phyloP scores from a whole-genome alignment of 345 rosid species.

The Brassica nigra region DNA sequence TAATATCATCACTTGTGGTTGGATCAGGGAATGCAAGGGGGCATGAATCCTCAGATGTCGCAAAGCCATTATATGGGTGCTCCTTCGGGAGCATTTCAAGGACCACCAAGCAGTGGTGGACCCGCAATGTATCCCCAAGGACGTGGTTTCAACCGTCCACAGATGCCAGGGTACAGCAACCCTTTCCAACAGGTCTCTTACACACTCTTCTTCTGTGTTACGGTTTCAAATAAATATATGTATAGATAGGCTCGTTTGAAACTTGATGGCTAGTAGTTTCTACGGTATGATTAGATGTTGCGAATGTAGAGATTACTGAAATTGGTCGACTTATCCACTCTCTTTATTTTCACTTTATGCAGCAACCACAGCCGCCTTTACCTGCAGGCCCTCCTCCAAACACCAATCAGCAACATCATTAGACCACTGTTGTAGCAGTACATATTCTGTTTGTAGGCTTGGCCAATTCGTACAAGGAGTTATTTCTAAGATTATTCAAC shows the following conservation, averaged over 20 bases:
- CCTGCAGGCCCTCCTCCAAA: conserved; percentile 42
- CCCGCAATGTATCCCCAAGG: conserved; percentile 83
- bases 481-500: not conserved
- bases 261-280: not conserved
- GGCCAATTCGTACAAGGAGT: not conserved
- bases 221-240: not conserved
- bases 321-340: not conserved
- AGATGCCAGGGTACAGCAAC: conserved; percentile 82
- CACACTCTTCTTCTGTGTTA: not conserved
- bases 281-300: conserved; percentile 13
- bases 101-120: conserved; percentile 79
- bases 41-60: conserved; percentile 69
- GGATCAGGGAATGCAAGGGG: conserved; percentile 82
- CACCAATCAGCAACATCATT: conserved; percentile 38
- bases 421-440: conserved; percentile 29
- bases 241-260: not conserved
- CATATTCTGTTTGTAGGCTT: conserved; percentile 31
- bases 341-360: not conserved
- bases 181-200: conserved; percentile 58
- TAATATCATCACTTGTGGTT: not conserved
- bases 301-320: not conserved
- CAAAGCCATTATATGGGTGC: conserved; percentile 84
- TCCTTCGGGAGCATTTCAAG: conserved; percentile 69
- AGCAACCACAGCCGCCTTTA: conserved; percentile 39
- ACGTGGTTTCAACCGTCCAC: conserved; percentile 77